These are phyloP conservation scores for Rutstroemia sp. DNA, from an alignment of 2,329 filamentous ascomycete genomes.

Conservation along the genomic window DNA sequence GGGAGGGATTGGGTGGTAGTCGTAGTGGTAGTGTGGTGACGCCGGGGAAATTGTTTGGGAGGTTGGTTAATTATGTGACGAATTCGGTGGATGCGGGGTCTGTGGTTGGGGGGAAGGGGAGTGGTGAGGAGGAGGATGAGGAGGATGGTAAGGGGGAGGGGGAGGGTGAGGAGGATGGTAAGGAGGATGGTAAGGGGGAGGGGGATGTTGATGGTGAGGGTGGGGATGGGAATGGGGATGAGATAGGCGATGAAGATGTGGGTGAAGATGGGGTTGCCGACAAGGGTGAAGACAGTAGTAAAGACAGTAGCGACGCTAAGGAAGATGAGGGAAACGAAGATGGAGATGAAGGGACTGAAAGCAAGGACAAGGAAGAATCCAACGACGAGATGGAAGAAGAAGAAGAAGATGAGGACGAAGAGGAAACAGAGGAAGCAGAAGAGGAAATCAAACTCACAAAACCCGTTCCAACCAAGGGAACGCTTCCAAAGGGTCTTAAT, in stretches of 20 bases:
- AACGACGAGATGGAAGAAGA: neutral
- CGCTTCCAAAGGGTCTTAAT: too few species aligned
- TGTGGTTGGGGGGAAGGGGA: neutral
- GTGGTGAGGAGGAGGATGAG: neutral
- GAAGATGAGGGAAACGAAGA: neutral
- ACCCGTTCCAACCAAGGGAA: too few species aligned
- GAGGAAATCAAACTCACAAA: too few species aligned
- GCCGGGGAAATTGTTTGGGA: neutral
- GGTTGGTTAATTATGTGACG: neutral
- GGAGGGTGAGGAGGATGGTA: neutral
- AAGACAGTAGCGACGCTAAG: neutral
- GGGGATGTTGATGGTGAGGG: neutral
- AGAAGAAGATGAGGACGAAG: neutral
- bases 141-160: neutral
- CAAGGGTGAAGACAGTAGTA: neutral
- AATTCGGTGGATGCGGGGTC: neutral
- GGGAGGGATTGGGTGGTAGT: neutral
- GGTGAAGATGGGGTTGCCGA: neutral
- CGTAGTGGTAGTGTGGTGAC: neutral
- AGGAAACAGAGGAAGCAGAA: neutral
- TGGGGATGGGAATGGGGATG: neutral
- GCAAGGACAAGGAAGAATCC: neutral
- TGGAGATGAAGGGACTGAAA: neutral
- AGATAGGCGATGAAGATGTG: neutral
- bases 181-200: neutral